phyloP scores from a whole-genome alignment of 1,284 basidiomycete species.

The Boletus calvinii region DNA sequence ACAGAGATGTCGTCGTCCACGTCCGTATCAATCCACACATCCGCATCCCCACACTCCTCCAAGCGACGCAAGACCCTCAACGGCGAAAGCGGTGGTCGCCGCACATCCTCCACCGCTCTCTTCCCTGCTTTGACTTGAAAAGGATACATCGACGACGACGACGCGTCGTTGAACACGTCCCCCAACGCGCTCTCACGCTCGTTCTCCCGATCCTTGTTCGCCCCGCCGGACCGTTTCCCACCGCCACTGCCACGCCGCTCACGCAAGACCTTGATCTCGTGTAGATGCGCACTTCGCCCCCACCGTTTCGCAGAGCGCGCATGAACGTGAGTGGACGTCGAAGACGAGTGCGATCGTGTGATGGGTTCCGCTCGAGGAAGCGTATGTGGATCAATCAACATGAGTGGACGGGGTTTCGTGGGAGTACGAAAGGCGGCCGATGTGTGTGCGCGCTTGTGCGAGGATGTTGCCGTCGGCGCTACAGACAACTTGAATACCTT shows the following conservation, averaged over 20 bases:
- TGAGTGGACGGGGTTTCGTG: slow-evolving; percentile 19
- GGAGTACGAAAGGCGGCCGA: slow-evolving; percentile 24
- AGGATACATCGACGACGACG: neutral
- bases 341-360: slow-evolving; percentile 31
- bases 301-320: slow-evolving; percentile 46
- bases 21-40: slow-evolving; percentile 33
- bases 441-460: slow-evolving; percentile 16
- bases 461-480: neutral
- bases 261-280: slow-evolving; percentile 50
- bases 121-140: neutral
- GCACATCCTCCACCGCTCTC: neutral
- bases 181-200: neutral
- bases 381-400: slow-evolving; percentile 21
- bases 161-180: slow-evolving; percentile 16
- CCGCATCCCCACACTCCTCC: slow-evolving; percentile 19
- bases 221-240: slow-evolving; percentile 5
- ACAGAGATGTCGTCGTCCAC: slow-evolving; percentile 22
- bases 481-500: slow-evolving; percentile 5
- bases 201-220: slow-evolving; percentile 18
- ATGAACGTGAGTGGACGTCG: slow-evolving; percentile 19
- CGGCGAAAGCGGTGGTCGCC: slow-evolving; percentile 2
- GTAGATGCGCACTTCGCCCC: slow-evolving; percentile 71
- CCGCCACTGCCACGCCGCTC: slow-evolving; percentile 14
- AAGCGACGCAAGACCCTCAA: slow-evolving; percentile 2
- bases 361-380: slow-evolving; percentile 23